phyloP scores from a whole-genome alignment of 1,284 basidiomycete species.

The Marasmius tenuissimus region DNA sequence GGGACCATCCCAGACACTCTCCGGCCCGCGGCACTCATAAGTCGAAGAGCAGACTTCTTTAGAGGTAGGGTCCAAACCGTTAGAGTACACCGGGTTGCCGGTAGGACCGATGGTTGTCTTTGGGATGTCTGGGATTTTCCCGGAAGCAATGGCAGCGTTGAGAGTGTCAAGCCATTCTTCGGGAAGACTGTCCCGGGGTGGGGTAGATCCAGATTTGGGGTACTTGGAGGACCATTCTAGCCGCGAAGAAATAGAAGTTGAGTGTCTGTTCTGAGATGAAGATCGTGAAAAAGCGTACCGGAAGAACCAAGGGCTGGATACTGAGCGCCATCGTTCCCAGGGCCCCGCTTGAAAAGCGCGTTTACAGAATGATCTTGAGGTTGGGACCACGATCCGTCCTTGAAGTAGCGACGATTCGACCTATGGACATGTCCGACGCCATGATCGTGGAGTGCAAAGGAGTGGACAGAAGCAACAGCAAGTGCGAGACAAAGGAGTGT shows the following conservation, averaged over 20 bases:
- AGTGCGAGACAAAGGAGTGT: background rate
- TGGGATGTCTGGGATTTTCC: conserved; percentile 73
- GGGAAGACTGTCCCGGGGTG: conserved; percentile 51
- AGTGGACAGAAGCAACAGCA: background rate
- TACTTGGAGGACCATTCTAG: conserved; percentile 62
- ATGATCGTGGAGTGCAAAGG: background rate
- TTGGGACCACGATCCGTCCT: conserved; percentile 51
- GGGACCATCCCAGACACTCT: conserved; percentile 74
- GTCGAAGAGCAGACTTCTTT: conserved; percentile 64
- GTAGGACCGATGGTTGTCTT: conserved; percentile 35
- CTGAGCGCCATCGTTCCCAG: conserved; percentile 38
- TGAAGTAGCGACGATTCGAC: background rate
- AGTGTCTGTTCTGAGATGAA: background rate
- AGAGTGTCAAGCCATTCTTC: conserved; percentile 68
- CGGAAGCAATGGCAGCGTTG: conserved; percentile 59
- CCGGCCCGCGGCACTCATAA: conserved; percentile 58
- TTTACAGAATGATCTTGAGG: conserved; percentile 53
- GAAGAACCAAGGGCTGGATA: conserved; percentile 60
- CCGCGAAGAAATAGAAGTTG: background rate
- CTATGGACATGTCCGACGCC: background rate
- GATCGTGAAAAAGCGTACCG: conserved; percentile 32
- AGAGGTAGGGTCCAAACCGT: conserved; percentile 50
- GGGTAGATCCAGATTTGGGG: conserved; percentile 34
- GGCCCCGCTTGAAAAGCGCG: conserved; percentile 55
- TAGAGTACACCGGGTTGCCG: conserved; percentile 53